phyloP scores from a whole-genome alignment of 345 rosid species.

The Mallotus nudiflorus region DNA sequence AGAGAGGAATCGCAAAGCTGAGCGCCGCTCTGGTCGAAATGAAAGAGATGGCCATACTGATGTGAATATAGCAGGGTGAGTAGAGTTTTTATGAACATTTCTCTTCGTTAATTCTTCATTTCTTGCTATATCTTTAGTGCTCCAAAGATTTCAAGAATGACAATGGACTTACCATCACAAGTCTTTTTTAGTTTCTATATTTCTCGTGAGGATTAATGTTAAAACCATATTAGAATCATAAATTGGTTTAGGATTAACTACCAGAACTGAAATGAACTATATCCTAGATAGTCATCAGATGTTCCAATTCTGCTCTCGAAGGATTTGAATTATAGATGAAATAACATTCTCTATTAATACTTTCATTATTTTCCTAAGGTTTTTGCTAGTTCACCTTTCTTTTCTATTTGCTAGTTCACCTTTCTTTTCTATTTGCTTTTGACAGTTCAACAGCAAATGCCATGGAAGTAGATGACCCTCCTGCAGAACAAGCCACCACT shows the following conservation, averaged over 20 bases:
- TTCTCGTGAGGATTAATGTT: background rate
- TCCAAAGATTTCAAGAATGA: background rate
- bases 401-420: background rate
- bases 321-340: too few relatives aligned
- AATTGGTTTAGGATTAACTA: background rate
- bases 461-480: constrained; percentile 84
- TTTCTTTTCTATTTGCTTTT: background rate
- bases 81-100: background rate
- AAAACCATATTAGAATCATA: background rate
- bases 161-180: background rate
- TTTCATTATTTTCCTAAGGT: background rate
- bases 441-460: constrained; percentile 36
- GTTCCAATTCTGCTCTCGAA: too few relatives aligned
- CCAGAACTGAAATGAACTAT: background rate
- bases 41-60: constrained; percentile 26
- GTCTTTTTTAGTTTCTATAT: background rate
- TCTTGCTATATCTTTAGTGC: background rate
- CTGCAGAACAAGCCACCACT: constrained; percentile 45
- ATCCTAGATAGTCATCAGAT: background rate
- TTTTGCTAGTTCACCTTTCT: background rate
- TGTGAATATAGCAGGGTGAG: constrained; percentile 54
- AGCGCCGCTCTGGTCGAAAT: constrained; percentile 27
- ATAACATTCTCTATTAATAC: background rate
- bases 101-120: background rate
- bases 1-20: constrained; percentile 51